A percentile compares a stretch with the other conserved stretches of the same genome.
These are phyloP conservation scores for Schwanniomyces vanrijiae DNA, from an alignment of 805 yeast genomes.

Conservation along the genomic window DNA sequence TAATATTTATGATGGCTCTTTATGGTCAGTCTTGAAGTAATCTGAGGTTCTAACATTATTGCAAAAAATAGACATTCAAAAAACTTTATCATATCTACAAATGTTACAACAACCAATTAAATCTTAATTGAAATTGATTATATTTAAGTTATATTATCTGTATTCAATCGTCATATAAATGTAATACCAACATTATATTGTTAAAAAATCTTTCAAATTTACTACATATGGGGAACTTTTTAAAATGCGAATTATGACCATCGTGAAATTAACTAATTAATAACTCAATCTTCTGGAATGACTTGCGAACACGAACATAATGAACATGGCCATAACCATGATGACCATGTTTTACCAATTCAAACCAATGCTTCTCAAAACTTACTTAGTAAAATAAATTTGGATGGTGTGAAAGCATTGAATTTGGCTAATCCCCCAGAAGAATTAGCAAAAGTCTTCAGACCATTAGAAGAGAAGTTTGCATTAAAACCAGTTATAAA, in stretches of 20 bases:
- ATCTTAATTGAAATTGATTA: no score
- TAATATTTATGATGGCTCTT: no score
- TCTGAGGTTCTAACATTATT: no score
- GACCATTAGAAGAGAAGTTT: slow-evolving; percentile 49
- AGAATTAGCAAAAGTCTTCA: slow-evolving; percentile 55
- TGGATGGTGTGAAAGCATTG: slow-evolving; percentile 58
- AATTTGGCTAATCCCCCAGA: slow-evolving; percentile 57
- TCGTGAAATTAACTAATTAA: background rate
- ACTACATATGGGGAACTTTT: background rate
- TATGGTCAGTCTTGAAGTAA: no score
- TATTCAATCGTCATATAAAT: no score
- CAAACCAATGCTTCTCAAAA: slow-evolving; percentile 72
- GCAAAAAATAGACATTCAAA: no score
- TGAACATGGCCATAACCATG: slow-evolving; percentile 22
- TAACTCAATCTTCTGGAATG: slow-evolving; percentile 12
- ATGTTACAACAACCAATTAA: no score
- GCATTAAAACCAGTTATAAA: slow-evolving; percentile 47
- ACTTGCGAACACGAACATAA: slow-evolving; percentile 31
- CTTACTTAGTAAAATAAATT: slow-evolving; percentile 60
- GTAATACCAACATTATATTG: no score
- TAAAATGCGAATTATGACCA: background rate
- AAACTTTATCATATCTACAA: no score
- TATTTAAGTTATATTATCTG: no score
- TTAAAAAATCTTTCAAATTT: no score
- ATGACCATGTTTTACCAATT: slow-evolving; percentile 54